phyloP scores from a whole-genome alignment of 2,329 filamentous ascomycete species.

The Zopfia rhizophila region DNA sequence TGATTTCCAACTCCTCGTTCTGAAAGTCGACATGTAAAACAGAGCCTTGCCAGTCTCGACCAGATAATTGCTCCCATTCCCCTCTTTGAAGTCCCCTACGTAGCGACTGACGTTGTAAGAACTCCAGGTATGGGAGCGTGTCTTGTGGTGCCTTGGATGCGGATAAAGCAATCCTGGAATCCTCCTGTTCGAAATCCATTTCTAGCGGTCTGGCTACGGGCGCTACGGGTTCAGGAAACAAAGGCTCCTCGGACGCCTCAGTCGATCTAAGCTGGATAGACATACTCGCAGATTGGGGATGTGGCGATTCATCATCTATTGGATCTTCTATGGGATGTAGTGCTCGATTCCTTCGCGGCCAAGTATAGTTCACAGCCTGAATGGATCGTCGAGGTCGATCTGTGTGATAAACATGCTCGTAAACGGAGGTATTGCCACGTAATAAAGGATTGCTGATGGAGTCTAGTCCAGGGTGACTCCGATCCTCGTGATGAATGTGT shows the following conservation, averaged over 20 bases:
- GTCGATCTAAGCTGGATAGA: constrained; percentile 14
- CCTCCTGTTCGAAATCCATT: constrained; percentile 29
- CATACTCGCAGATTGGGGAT: neutral
- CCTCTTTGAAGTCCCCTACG: constrained; percentile 19
- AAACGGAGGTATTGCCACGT: no score
- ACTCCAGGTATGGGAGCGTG: constrained; percentile 40
- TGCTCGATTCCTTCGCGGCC: constrained; percentile 26
- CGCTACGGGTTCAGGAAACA: constrained; percentile 22
- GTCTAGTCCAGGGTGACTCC: constrained; percentile 16
- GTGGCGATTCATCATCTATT: constrained; percentile 2
- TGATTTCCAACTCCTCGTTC: constrained; percentile 33
- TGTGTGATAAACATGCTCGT: neutral
- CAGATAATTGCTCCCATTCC: constrained; percentile 36
- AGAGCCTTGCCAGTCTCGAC: constrained; percentile 41
- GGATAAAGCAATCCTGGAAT: constrained; percentile 32
- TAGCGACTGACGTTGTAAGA: constrained; percentile 30
- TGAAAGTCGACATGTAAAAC: constrained; percentile 48
- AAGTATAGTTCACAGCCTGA: constrained; percentile 39
- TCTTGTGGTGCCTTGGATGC: neutral
- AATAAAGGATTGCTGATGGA: neutral
- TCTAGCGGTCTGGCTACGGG: constrained; percentile 30
- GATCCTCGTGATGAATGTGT: no score
- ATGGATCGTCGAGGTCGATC: constrained; percentile 35
- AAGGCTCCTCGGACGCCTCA: constrained; percentile 25
- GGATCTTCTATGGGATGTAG: constrained; percentile 15